Evolutionary conservation across 495 filamentous ascomycete genomes (phyloP).

Genomic region (Penicillium paxilli): DNA sequence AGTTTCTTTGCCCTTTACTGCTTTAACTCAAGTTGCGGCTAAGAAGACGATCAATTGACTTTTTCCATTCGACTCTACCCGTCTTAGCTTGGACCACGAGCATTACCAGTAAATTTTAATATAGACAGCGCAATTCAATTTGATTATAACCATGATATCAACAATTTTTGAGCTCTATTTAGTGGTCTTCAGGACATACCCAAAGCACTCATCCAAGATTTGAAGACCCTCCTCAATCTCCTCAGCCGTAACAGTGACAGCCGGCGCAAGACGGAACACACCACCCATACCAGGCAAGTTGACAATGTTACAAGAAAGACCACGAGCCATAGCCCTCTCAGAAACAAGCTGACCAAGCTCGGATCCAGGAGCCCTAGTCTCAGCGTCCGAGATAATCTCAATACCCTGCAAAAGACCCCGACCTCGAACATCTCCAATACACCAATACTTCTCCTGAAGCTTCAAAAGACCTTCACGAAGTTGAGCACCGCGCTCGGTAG

Average conservation of each 20-base stretch:
- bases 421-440: conserved; percentile 57
- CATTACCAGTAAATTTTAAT: too few species aligned
- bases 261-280: conserved; percentile 57
- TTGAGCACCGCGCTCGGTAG: conserved; percentile 38
- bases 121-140: too few species aligned
- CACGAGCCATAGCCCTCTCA: conserved; percentile 44
- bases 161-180: neutral
- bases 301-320: conserved; percentile 54
- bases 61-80: too few species aligned
- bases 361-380: conserved; percentile 39
- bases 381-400: conserved; percentile 49
- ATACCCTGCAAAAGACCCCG: conserved; percentile 54
- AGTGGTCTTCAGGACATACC: neutral
- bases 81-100: too few species aligned
- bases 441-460: conserved; percentile 48
- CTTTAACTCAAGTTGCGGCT: too few species aligned
- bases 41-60: too few species aligned
- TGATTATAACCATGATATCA: too few species aligned
- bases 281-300: conserved; percentile 53
- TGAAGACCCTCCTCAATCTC: conserved; percentile 48
- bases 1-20: too few species aligned
- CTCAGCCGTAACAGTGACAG: conserved; percentile 51
- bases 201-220: conserved; percentile 5
- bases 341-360: conserved; percentile 49
- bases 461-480: conserved; percentile 41